Base-by-base conservation (phyloP, 2,329 filamentous ascomycete genomes). In the Corinectria fuckeliana region DNA sequence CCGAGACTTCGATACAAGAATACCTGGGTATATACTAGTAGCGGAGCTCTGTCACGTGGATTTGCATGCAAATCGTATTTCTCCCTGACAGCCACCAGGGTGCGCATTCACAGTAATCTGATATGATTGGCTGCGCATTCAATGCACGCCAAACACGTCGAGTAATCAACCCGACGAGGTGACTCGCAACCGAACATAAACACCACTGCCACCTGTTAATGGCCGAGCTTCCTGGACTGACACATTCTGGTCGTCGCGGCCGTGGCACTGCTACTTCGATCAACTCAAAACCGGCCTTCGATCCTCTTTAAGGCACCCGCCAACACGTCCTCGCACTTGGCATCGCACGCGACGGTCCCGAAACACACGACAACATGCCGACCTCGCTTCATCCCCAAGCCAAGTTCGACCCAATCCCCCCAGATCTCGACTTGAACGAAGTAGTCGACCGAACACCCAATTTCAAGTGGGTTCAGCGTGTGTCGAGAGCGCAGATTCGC, bases 371-470 rank as follows among this genome's bases (percentile, higher is more conserved):
- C 69, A 83, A 71, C 25, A 97, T 97, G 93, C 90, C 91, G 54
- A 79, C 82, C 14, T 83, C 90, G 13, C 81, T 89, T 58, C 88
- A 93, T 69, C 92, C 92, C 1, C 89, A 92, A 72, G 92, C 93
- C 14, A 92, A 93, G 50, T 98, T 98, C 75, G 92, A 96, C 75
- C 93, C 94, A 1, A 91, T 98, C 45, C 86, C 93, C 0, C 93
- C 93, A 0, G 87, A 94, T 71, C 86, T 98, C 57, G 90, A 98
- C 72, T 81, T 98, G 14, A 80, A 86, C 36, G 78, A 80, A 1
- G 81, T 98, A 1, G 91, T 98, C 14, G 89, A 95, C 57, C 83
- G 84, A 8, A 91, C 90, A 0, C 83, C 88, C 2, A 97, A 96
- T 71, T 96, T 99, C 71, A 88, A 93, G 75, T 95, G 91, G 85